Evolutionary conservation across 192 early-diverging fungal genomes (phyloP).

Genomic region (Coemansia sp.): DNA sequence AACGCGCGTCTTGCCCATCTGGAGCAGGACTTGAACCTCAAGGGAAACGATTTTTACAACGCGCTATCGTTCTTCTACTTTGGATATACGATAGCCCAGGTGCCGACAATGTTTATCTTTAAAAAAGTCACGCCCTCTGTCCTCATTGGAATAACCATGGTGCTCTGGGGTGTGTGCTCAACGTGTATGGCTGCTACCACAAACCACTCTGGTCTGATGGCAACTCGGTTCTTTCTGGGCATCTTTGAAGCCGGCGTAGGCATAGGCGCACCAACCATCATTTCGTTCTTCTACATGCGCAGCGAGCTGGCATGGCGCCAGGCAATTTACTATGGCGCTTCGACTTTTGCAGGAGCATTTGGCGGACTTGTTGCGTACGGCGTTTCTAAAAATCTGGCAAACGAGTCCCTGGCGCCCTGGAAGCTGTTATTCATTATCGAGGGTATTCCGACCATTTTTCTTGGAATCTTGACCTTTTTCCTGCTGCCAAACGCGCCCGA

Average conservation of each 20-base stretch:
- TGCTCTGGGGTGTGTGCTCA: constrained; percentile 72
- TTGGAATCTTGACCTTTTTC: constrained; percentile 60
- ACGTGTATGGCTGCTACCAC: constrained; percentile 62
- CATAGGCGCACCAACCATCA: constrained; percentile 68
- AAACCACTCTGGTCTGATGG: constrained; percentile 27
- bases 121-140: constrained; percentile 62
- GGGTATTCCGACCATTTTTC: constrained; percentile 61
- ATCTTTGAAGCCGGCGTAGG: constrained; percentile 70
- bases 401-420: constrained; percentile 63
- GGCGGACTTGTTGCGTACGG: constrained; percentile 76
- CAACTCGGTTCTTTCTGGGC: constrained; percentile 59
- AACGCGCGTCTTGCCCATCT: constrained; percentile 64
- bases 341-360: constrained; percentile 74
- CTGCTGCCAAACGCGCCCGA: constrained; percentile 61
- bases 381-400: constrained; percentile 58
- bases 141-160: constrained; percentile 66
- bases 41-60: constrained; percentile 53
- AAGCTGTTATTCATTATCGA: constrained; percentile 75
- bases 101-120: constrained; percentile 77
- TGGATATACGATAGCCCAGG: constrained; percentile 72
- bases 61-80: constrained; percentile 57
- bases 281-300: constrained; percentile 73
- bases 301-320: constrained; percentile 68
- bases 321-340: constrained; percentile 66
- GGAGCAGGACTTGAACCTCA: constrained; percentile 51